Evolutionary conservation across 768 basidiomycete genomes (phyloP), one percentile per base, ranked within the genome.

Genomic region (Leccinum rimulosum): DNA sequence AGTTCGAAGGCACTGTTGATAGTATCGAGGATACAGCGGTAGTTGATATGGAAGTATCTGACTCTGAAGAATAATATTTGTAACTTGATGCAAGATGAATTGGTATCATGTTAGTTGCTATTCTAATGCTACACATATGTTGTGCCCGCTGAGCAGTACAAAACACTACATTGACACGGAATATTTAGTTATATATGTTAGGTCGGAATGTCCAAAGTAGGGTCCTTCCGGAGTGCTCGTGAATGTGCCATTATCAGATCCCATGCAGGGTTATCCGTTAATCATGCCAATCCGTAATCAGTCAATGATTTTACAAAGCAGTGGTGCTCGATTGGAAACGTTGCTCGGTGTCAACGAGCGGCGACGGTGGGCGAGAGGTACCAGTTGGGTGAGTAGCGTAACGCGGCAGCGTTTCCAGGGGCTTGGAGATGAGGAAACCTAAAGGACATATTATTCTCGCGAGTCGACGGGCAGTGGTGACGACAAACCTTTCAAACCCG

Each of bases 341-440:
- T 38, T 64, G 68, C 28, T 64, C 57, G 50, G 48, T 30, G 30
- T 55, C 63, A 17, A 61, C 64, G 3, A 60, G 40, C 11, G 63
- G 63, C 27, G 73, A 66, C 33, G 55, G 62, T 6, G 73, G 52
- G 22, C 66, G 72, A 9, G 73, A 66, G 11, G 61, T 43, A 19
- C 68, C 73, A 33, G 70, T 71, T 17, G 79, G 70, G 54, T 70
- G 75, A 51, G 79, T 64, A 6, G 77, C 80, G 62, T 88, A 86
- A 25, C 84, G 80, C 10, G 87, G 87, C 22, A 87, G 74, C 0
- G 83, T 72, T 69, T 87, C 85, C 5, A 85, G 71, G 27, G 87
- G 87, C 61, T 81, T 85, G 49, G 82, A 80, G 63, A 87, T 80
- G 49, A 86, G 67, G 70, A 79, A 86, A 22, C 82, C 81, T 81